Percentiles rank a stretch among this genome's conserved stretches.
These are phyloP conservation scores for Nicotiana tabacum DNA, from an alignment of 257 asterid species.

Conservation along the genomic window DNA sequence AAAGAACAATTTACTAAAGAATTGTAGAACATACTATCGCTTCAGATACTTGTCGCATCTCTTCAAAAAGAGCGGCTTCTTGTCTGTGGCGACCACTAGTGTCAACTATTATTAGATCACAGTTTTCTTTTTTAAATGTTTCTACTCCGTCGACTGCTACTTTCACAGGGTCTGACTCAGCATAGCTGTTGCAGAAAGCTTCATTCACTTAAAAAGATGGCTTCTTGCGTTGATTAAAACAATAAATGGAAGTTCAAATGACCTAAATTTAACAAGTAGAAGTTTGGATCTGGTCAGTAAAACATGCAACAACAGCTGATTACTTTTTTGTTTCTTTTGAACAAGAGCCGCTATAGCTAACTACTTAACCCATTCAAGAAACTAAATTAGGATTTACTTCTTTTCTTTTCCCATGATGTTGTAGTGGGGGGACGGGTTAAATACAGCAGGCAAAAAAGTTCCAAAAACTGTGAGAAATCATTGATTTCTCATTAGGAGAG, in stretches of 20 bases:
- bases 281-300: no score
- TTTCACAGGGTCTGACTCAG: constrained; percentile 93
- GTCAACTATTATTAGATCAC: constrained; percentile 91
- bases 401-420: no score
- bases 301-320: no score
- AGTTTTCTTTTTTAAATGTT: constrained; percentile 78
- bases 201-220: neutral
- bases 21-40: constrained; percentile 50
- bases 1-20: neutral
- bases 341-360: no score
- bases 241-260: neutral
- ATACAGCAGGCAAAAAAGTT: no score
- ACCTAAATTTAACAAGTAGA: no score
- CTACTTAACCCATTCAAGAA: no score
- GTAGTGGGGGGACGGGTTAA: no score
- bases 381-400: no score
- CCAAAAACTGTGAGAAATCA: no score
- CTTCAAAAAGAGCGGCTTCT: constrained; percentile 94
- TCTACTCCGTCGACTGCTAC: constrained; percentile 96
- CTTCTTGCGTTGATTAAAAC: neutral
- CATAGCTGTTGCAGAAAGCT: constrained; percentile 60
- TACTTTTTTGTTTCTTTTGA: no score
- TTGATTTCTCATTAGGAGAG: no score
- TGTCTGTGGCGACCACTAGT: constrained; percentile 99
- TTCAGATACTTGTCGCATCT: constrained; percentile 99